Evolutionary conservation across 345 rosid genomes (phyloP).

Genomic region (Passiflora organensis): DNA sequence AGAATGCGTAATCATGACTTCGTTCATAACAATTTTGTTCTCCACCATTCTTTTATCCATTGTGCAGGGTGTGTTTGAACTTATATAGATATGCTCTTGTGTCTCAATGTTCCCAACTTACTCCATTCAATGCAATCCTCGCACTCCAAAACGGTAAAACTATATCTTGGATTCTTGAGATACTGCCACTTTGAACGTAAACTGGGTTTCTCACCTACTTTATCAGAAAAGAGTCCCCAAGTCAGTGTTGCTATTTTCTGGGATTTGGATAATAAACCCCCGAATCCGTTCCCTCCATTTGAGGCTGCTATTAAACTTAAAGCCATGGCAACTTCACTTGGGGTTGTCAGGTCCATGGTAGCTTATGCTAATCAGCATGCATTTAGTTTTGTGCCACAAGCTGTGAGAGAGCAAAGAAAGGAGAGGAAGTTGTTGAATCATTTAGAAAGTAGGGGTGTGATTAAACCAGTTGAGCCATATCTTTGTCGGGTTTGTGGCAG

Average conservation of each 20-base stretch:
- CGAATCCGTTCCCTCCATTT: slow-evolving; percentile 54
- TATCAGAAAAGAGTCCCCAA: slow-evolving; percentile 16
- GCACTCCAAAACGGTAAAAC: slow-evolving; percentile 15
- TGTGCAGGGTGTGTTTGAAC: too few relatives aligned
- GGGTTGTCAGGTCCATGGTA: slow-evolving; percentile 49
- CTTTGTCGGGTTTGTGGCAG: slow-evolving; percentile 75
- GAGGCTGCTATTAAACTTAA: slow-evolving; percentile 73
- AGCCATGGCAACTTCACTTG: slow-evolving; percentile 55
- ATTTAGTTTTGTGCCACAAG: slow-evolving; percentile 51
- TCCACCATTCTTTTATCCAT: too few relatives aligned
- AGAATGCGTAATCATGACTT: too few relatives aligned
- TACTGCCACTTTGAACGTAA: slow-evolving; percentile 16
- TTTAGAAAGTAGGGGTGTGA: slow-evolving; percentile 54
- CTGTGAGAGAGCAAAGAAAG: slow-evolving; percentile 51
- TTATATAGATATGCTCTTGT: slow-evolving; percentile 19
- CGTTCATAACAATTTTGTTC: too few relatives aligned
- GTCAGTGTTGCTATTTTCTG: slow-evolving; percentile 64
- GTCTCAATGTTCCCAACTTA: slow-evolving; percentile 13
- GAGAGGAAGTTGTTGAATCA: slow-evolving; percentile 52
- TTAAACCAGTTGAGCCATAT: slow-evolving; percentile 52
- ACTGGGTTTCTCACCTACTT: slow-evolving; percentile 21
- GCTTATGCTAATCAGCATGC: slow-evolving; percentile 73
- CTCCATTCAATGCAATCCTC: neutral
- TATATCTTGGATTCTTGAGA: slow-evolving; percentile 15
- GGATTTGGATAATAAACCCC: slow-evolving; percentile 86